phyloP scores from a whole-genome alignment of 2,329 filamentous ascomycete species.

The Lachnellula willkommii region DNA sequence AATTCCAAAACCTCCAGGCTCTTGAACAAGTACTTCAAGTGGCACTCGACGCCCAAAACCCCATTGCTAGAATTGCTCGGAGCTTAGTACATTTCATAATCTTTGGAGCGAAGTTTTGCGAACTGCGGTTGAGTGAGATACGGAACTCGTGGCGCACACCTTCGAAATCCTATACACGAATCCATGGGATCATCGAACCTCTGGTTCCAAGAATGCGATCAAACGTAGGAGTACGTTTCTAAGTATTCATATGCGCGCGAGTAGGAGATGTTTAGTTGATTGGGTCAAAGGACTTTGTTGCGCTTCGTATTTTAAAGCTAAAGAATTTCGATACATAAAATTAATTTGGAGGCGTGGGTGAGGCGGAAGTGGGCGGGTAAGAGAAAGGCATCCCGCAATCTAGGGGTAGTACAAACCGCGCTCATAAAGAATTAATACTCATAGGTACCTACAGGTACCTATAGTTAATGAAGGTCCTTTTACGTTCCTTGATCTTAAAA shows the following conservation, averaged over 20 bases:
- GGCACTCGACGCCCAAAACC: conserved; percentile 46
- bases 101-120: conserved; percentile 47
- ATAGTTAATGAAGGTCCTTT: too few species aligned
- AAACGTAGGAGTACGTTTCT: neutral
- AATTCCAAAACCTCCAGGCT: conserved; percentile 50
- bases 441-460: too few species aligned
- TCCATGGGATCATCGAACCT: conserved; percentile 42
- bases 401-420: too few species aligned
- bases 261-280: too few species aligned
- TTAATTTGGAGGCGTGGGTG: too few species aligned
- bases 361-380: too few species aligned
- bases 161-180: conserved; percentile 49
- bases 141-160: conserved; percentile 43
- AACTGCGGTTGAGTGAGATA: conserved; percentile 40
- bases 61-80: conserved; percentile 39
- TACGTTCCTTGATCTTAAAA: too few species aligned
- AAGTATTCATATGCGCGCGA: neutral
- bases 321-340: too few species aligned
- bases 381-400: too few species aligned
- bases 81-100: conserved; percentile 43
- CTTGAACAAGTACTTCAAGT: conserved; percentile 50
- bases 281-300: too few species aligned
- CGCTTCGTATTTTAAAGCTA: too few species aligned
- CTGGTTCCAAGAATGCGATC: conserved; percentile 38
- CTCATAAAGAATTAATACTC: too few species aligned